phyloP scores from a whole-genome alignment of 176 grass and related monocot species.

The Ananas comosus region DNA sequence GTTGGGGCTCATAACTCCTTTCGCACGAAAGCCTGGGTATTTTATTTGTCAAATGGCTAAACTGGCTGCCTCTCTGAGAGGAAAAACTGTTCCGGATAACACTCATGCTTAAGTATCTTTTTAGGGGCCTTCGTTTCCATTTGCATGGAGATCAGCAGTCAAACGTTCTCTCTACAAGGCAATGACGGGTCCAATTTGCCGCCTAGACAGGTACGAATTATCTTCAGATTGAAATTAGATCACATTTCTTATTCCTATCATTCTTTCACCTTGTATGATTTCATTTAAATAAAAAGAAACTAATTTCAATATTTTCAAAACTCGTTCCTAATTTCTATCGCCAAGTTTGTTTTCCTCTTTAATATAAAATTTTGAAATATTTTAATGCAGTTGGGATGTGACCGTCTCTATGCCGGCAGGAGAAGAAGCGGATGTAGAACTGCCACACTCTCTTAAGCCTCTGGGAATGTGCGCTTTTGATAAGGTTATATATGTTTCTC shows the following conservation, averaged over 20 bases:
- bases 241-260: not conserved
- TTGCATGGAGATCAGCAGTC: conserved; percentile 70
- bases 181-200: conserved; percentile 50
- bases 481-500: conserved; percentile 41
- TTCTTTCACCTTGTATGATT: conserved; percentile 6
- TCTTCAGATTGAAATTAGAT: not conserved
- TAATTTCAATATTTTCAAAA: conserved; percentile 2
- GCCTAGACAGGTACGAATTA: conserved; percentile 70
- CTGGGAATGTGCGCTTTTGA: conserved; percentile 60
- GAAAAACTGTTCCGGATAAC: not conserved
- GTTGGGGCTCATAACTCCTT: no score
- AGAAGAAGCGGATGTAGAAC: conserved; percentile 45
- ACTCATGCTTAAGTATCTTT: conserved; percentile 22
- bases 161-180: conserved; percentile 74
- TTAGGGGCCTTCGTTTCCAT: conserved; percentile 93
- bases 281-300: not conserved
- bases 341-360: conserved; percentile 12
- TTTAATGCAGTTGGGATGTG: conserved; percentile 69
- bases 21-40: no score
- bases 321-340: conserved; percentile 4
- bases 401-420: conserved; percentile 56
- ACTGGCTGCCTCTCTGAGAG: no score
- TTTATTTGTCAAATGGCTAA: no score
- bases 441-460: conserved; percentile 68
- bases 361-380: not conserved